These are phyloP conservation scores for Mycena belliarum DNA, from an alignment of 768 basidiomycete species.

Conservation along the genomic window DNA sequence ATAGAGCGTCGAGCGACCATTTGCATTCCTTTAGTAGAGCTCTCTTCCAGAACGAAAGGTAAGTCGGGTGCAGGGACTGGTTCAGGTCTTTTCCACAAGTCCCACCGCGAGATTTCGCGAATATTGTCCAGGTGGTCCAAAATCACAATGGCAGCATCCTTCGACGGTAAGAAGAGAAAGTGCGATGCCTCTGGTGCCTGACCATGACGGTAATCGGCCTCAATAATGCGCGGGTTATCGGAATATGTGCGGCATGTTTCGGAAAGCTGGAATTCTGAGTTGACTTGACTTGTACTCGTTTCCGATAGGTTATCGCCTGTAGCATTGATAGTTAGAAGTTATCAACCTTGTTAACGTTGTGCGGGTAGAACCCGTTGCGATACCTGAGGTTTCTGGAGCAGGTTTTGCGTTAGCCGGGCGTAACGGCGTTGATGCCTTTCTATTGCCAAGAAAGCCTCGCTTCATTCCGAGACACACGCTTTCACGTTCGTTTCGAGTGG, in stretches of 20 bases:
- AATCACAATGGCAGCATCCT: constrained; percentile 2
- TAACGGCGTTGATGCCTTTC: neutral
- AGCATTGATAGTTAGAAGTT: neutral
- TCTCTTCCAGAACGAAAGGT: constrained; percentile 6
- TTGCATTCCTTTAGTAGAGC: constrained; percentile 4
- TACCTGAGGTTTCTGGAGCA: neutral
- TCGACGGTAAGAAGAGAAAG: constrained; percentile 7
- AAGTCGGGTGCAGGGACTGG: neutral
- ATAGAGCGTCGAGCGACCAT: constrained; percentile 12
- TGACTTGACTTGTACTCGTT: neutral
- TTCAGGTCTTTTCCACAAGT: constrained; percentile 1
- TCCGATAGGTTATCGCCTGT: neutral
- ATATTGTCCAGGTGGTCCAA: constrained; percentile 13
- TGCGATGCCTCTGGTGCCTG: constrained; percentile 11
- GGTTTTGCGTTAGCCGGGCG: neutral
- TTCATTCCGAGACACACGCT: constrained; percentile 9
- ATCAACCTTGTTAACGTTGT: neutral
- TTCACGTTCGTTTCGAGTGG: too few relatives aligned
- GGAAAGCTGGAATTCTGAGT: constrained; percentile 3
- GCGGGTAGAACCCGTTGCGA: neutral
- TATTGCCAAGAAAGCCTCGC: constrained; percentile 9
- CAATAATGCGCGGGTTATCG: constrained; percentile 6
- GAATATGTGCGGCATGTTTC: constrained; percentile 14
- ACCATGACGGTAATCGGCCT: constrained; percentile 9
- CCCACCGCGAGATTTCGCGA: constrained; percentile 3